These are phyloP conservation scores for Trametes polyzona DNA, from an alignment of 1,284 basidiomycete genomes.

Conservation along the genomic window DNA sequence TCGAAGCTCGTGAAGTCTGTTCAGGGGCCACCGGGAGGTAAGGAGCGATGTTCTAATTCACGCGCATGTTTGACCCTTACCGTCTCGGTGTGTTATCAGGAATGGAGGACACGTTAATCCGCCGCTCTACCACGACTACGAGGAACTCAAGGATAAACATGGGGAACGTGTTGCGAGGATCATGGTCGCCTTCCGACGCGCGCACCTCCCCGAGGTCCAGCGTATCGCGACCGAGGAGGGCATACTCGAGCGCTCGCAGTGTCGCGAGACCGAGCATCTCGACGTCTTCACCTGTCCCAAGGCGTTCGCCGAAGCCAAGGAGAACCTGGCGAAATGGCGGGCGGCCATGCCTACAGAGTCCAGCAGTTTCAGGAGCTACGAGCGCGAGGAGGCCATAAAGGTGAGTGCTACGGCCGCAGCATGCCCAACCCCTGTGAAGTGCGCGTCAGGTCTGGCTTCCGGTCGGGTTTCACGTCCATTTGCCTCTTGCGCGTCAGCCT, in stretches of 20 bases:
- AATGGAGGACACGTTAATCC: conserved; percentile 77
- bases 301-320: conserved; percentile 39
- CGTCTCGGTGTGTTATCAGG: conserved; percentile 37
- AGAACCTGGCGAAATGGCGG: conserved; percentile 40
- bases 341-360: conserved; percentile 45
- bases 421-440: too few relatives aligned
- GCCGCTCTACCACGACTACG: conserved; percentile 62
- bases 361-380: conserved; percentile 35
- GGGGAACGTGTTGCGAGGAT: conserved; percentile 53
- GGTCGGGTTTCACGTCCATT: too few relatives aligned
- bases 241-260: conserved; percentile 46
- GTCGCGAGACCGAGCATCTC: conserved; percentile 46
- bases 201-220: conserved; percentile 55
- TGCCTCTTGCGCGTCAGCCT: too few relatives aligned
- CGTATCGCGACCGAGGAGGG: conserved; percentile 51
- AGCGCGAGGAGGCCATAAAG: conserved; percentile 39
- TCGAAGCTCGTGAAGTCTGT: conserved; percentile 71
- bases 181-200: conserved; percentile 62
- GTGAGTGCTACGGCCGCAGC: too few relatives aligned
- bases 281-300: conserved; percentile 43
- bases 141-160: conserved; percentile 47
- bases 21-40: conserved; percentile 74
- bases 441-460: neutral
- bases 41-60: neutral
- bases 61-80: neutral